phyloP scores from a whole-genome alignment of 148 eudicot genomes.

The Arctostaphylos glauca region DNA sequence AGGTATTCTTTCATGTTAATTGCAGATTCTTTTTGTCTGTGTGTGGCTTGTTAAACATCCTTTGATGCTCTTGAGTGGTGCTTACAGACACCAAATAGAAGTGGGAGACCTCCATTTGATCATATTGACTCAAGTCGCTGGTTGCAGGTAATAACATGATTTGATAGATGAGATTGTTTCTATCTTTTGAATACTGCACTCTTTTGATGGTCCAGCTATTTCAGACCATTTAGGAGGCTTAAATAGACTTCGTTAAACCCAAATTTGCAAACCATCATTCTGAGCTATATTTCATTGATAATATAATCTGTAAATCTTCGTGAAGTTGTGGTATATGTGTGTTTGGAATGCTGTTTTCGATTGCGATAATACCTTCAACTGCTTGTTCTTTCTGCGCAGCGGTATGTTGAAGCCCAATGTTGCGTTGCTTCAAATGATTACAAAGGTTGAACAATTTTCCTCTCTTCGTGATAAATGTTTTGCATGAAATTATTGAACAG shows the following conservation, averaged over 20 bases:
- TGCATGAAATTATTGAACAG: not conserved
- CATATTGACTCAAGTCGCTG: conserved; percentile 78
- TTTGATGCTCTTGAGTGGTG: conserved; percentile 22
- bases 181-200: not conserved
- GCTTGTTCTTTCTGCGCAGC: conserved; percentile 53
- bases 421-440: conserved; percentile 84
- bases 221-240: not conserved
- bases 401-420: conserved; percentile 95
- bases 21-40: not conserved
- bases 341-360: not conserved
- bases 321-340: not conserved
- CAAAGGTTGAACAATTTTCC: conserved; percentile 51
- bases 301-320: not conserved
- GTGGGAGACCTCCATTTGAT: conserved; percentile 76
- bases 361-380: conserved; percentile 12
- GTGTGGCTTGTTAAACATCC: not conserved
- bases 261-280: conserved; percentile 1
- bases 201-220: not conserved
- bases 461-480: not conserved
- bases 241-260: not conserved
- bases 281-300: not conserved
- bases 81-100: conserved; percentile 67
- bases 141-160: conserved; percentile 62
- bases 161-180: not conserved
- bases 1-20: not conserved